Conservation (phyloP, 768 basidiomycete genomes). For the Leucocoprinus sp. region DNA sequence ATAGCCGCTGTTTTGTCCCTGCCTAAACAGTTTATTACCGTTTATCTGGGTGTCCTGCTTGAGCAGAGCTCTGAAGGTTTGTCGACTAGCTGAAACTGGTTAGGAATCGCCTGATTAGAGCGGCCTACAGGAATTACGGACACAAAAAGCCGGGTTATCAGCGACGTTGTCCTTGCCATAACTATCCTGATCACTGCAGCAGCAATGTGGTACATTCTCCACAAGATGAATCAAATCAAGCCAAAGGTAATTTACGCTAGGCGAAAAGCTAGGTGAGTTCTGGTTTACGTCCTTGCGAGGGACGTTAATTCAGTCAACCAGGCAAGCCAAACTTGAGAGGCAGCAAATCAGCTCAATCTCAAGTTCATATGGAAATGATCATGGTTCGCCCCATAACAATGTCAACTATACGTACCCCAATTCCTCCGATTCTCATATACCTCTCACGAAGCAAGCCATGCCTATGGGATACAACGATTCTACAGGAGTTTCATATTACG, state of each 20-base stretch:
- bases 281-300: not conserved
- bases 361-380: not conserved
- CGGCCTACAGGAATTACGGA: slow-evolving; percentile 23
- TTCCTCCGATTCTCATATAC: slow-evolving; percentile 5
- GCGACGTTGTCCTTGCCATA: slow-evolving; percentile 56
- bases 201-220: slow-evolving; percentile 82
- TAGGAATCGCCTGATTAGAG: not conserved
- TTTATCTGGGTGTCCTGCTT: slow-evolving; percentile 83
- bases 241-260: slow-evolving; percentile 58
- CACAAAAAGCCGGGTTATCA: slow-evolving; percentile 54
- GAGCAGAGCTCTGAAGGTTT: slow-evolving; percentile 37
- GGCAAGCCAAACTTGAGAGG: slow-evolving; percentile 7
- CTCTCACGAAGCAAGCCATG: slow-evolving; percentile 2
- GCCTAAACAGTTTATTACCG: slow-evolving; percentile 88
- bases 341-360: not conserved
- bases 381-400: not conserved
- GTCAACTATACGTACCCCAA: not conserved
- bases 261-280: slow-evolving; percentile 56
- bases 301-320: not conserved
- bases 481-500: slow-evolving; percentile 1
- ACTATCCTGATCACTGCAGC: slow-evolving; percentile 64
- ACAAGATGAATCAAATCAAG: slow-evolving; percentile 61
- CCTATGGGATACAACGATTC: slow-evolving; percentile 3
- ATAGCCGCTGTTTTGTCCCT: slow-evolving; percentile 75
- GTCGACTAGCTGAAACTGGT: not conserved